Evolutionary conservation across 306 rosid genomes (phyloP), one percentile per base, ranked within the genome.

Genomic region (Cucurbita ficifolia): DNA sequence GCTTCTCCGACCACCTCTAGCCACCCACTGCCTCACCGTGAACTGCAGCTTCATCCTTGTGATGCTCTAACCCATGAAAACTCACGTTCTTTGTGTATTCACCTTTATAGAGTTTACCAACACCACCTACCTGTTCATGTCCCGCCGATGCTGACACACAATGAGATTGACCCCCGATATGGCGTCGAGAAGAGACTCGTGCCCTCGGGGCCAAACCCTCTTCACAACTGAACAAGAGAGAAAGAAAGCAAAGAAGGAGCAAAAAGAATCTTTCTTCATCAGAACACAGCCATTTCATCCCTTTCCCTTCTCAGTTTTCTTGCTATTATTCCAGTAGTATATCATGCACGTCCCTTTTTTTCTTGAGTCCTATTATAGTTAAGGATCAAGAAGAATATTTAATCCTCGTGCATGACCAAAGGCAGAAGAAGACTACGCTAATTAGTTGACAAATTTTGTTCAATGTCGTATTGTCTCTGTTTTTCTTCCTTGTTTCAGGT

Each of bases 161-260:
- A 78, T 51, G 83, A 53, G 73, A 77, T 89, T 79, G 97, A 91
- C 70, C 92, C 87, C 40, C 89, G 87, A 84, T 89, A 80, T 64
- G 99, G 92, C 12, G 90, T 67, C 16, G 96, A 94, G 74, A 94
- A 91, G 89, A 85, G 99, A 79, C 70, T 81, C 1, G 97, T 94
- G 29, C 99, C 99, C 17, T 81, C 99, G 10, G 99, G 99, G 3
- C 99, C 99, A 22, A 94, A 94, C 92, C 99, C 96, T 67, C 99
- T 94, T 75, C 99, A 94, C 84, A 94, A 94, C 57, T 91, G 84
- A 61, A n/a, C 62, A 33, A 69, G 56, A 69, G 42, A 43, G 10
- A 45, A 46, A 68, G 40, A 46, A 87, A 59, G 61, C 7, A 16
- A 49, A 51, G 56, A 24, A 49, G 5, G 18, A 57, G 71, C n/a